Base-by-base conservation (phyloP, 768 basidiomycete genomes). In the Chiua virens region DNA sequence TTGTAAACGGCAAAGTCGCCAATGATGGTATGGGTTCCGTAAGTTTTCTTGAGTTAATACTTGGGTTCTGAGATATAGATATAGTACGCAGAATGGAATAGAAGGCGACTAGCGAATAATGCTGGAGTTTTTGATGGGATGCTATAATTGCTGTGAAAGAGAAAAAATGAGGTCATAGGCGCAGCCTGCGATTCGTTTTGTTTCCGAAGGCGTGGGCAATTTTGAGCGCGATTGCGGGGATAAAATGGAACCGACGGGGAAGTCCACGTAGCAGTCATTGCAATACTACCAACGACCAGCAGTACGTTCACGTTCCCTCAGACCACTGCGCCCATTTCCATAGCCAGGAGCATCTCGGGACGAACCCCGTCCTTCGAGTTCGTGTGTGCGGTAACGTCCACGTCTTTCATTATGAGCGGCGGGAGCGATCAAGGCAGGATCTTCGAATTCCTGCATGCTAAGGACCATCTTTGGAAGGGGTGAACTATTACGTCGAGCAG, bases 251-350 rank as follows among this genome's bases (percentile, higher is more conserved):
- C 18, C 18, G 42, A 47, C 8, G 27, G 28, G 22, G 45, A 35
- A 45, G 42, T 45, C 40, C 47, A 36, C 35, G 23, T 50, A 42
- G 44, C 38, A 36, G 44, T 36, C 25, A 28, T 48, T 20, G 38
- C 34, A n/a, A 40, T 22, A 39, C 56, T 60, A 71, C 65, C 58
- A 58, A 43, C 61, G 65, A 27, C 61, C 54, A 17, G 60, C 58
- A 8, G 61, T 62, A 34, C 73, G 70, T 48, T 72, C 72, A 40
- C 75, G 72, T 36, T 73, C 71, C 60, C 79, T 55, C 44, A 88
- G 65, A 8, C 86, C 87, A 56, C 85, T 87, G 45, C 86, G 79
- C 46, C 86, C 86, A 37, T 71, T 71, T 6, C 85, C 86, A 52
- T 70, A 82, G 9, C 86, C 86, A 34, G 85, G 85, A 3, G 80